phyloP scores from a whole-genome alignment of 139 green algal species.

The Volvox reticuliferus region DNA sequence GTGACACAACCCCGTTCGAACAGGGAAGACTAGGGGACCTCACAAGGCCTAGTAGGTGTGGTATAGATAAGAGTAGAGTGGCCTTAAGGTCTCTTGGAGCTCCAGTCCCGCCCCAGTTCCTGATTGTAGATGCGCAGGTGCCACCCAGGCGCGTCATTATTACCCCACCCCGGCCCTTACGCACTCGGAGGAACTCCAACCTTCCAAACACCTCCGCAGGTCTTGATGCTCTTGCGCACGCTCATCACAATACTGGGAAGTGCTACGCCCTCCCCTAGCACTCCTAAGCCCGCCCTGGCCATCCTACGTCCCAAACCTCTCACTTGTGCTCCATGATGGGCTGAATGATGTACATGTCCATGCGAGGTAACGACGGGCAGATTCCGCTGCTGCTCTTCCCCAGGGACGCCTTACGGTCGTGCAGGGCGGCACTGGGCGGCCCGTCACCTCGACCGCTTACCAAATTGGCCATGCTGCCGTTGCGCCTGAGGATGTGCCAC shows the following conservation, averaged over 20 bases:
- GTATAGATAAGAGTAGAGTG: too few species aligned
- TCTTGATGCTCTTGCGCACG: not conserved
- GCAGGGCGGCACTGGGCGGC: not conserved
- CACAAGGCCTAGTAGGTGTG: too few species aligned
- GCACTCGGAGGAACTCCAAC: not conserved
- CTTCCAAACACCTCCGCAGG: not conserved
- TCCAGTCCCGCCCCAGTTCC: too few species aligned
- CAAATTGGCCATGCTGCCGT: conserved; percentile 37
- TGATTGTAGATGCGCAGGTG: too few species aligned
- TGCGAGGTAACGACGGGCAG: conserved; percentile 62
- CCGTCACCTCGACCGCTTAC: not conserved
- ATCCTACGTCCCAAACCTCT: not conserved
- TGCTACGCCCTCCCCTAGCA: not conserved
- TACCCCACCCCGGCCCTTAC: too few species aligned
- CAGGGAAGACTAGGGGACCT: too few species aligned
- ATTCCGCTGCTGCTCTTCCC: conserved; percentile 54
- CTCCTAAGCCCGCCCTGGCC: too few species aligned
- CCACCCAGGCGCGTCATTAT: too few species aligned
- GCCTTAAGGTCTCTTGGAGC: too few species aligned
- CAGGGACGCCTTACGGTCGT: conserved; percentile 50
- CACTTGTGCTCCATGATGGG: conserved; percentile 71
- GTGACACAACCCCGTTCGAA: too few species aligned
- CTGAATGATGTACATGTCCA: conserved; percentile 76
- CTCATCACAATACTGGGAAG: not conserved
- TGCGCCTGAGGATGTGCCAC: conserved; percentile 9